Evolutionary conservation across 1,284 basidiomycete species (phyloP).

Genomic region (Ustilago lituana): DNA sequence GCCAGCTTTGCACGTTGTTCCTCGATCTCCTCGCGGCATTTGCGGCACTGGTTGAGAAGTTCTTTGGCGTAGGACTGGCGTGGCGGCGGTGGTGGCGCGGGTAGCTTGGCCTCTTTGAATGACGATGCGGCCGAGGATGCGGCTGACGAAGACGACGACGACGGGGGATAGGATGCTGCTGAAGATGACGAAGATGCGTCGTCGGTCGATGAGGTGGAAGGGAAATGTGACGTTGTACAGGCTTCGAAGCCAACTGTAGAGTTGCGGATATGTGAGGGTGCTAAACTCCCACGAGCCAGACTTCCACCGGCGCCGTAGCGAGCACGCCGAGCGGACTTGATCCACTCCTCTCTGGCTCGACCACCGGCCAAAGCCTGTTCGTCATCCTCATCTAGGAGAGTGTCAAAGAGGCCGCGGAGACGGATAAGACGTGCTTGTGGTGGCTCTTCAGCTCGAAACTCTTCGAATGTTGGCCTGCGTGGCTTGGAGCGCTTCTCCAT

Average conservation of each 20-base stretch:
- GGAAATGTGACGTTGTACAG: conserved; percentile 16
- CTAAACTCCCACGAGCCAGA: conserved; percentile 58
- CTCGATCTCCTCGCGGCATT: conserved; percentile 59
- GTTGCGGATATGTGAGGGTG: conserved; percentile 46
- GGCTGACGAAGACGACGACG: conserved; percentile 2
- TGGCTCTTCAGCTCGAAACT: conserved; percentile 64
- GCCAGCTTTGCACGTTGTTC: conserved; percentile 28
- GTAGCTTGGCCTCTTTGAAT: conserved; percentile 19
- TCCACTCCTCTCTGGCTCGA: conserved; percentile 64
- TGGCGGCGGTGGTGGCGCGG: conserved; percentile 46
- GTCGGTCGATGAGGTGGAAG: conserved; percentile 6
- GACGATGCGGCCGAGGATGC: conserved; percentile 23
- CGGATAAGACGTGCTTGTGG: conserved; percentile 65
- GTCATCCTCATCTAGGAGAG: conserved; percentile 61
- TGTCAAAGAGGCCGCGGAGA: conserved; percentile 64
- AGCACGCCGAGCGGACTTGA: conserved; percentile 60
- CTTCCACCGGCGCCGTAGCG: conserved; percentile 63
- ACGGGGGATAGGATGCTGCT: conserved; percentile 2
- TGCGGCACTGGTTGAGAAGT: conserved; percentile 61
- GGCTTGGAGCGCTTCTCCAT: conserved; percentile 47
- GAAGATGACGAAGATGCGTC: conserved; percentile 4
- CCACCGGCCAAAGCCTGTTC: conserved; percentile 62
- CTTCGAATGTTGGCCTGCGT: conserved; percentile 54
- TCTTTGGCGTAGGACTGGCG: conserved; percentile 64
- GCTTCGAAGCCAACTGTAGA: conserved; percentile 48